phyloP scores from a whole-genome alignment of 345 rosid genomes.

The Bruguiera sexangula region DNA sequence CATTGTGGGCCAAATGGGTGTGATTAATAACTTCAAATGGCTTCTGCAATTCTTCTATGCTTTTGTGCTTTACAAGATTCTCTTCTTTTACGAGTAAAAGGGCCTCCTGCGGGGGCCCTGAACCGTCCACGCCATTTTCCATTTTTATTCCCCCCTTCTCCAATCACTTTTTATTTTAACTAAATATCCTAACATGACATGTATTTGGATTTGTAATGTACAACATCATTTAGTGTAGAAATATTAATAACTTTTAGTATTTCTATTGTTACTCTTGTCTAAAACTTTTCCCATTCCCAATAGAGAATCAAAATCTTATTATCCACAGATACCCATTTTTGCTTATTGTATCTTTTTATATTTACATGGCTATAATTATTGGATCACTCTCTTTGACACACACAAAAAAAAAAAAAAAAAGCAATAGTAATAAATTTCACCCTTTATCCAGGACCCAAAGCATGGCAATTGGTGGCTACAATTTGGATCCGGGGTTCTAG shows the following conservation, averaged over 20 bases:
- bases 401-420: no score
- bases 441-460: constrained; percentile 74
- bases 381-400: neutral
- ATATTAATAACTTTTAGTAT: no score
- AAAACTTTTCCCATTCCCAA: no score
- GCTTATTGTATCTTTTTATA: neutral
- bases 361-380: neutral
- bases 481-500: constrained; percentile 82
- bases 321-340: neutral
- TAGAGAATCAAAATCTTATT: neutral
- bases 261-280: no score
- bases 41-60: constrained; percentile 19
- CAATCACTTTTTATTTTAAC: no score
- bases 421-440: no score
- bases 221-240: no score
- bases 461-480: constrained; percentile 99
- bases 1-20: constrained; percentile 12
- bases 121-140: no score
- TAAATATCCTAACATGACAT: no score
- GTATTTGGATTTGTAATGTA: no score
- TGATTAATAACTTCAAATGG: constrained; percentile 22
- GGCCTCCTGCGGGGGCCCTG: constrained; percentile 13
- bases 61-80: constrained; percentile 39
- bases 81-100: constrained; percentile 32
- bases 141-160: no score